Evolutionary conservation across 768 basidiomycete species (phyloP), one percentile per base, ranked within the genome.

Genomic region (Collybia nuda): DNA sequence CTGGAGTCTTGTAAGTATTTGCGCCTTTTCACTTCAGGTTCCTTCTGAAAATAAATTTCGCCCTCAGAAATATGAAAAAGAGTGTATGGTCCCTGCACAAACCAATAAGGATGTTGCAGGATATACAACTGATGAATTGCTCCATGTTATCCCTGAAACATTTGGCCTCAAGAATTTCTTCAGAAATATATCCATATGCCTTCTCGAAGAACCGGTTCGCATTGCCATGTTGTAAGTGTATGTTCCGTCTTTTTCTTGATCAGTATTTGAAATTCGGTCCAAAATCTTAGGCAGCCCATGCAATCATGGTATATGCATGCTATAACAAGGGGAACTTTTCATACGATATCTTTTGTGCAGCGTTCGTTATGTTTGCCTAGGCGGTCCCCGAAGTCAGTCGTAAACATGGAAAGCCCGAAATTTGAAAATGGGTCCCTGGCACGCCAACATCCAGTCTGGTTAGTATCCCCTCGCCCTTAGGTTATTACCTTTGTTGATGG

Each of bases 171-270:
- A 70, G 37, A 39, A 54, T 0, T 69, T 79, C 52, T 64, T 55
- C 2, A 51, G 67, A 45, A 59, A 62, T 6, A 47, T 77, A n/a
- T 55, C 65, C 0, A 55, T 71, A 11, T 68, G 71, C 37, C 45
- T 78, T 19, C 50, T 81, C 28, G 75, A 77, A 5, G 75, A 79
- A 7, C 56, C 58, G n/a, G 70, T 75, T 0, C 65, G 78, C n/a
- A 62, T 69, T 12, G 73, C 75, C 6, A 77, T 80, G 77, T 71
- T 77, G 78, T 79, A 52, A 22, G 68, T 67, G 8, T 35, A 40
- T 7, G 48, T 35, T 22, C 28, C n/a, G 17, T 9, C 28, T 42
- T 22, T 32, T 32, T 38, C 22, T 55, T 21, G 35, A 36, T 32
- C 35, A 21, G 6, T 41, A 5, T 23, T 32, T 23, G 35, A 21